A percentile compares a stretch with the other conserved stretches of the same genome.
Conservation (phyloP, 345 rosid species). For the Odontarrhena argentea region DNA sequence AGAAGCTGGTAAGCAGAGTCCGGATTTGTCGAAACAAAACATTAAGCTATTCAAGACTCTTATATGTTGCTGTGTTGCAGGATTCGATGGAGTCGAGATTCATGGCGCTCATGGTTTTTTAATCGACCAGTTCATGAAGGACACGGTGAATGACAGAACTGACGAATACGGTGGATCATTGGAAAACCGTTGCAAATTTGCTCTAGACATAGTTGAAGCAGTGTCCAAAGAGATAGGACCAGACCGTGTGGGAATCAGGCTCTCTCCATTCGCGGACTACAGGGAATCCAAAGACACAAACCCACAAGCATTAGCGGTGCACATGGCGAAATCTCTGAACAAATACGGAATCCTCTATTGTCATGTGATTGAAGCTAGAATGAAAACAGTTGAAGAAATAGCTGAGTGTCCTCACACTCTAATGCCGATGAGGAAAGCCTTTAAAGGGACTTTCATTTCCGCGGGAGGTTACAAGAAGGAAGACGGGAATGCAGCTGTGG, state of each 20-base stretch:
- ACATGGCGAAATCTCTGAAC: slow-evolving; percentile 2
- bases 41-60: too few species aligned
- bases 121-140: slow-evolving; percentile 69
- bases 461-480: slow-evolving; percentile 55
- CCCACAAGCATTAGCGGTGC: slow-evolving; percentile 50
- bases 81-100: slow-evolving; percentile 71
- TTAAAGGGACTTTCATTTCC: slow-evolving; percentile 41
- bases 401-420: slow-evolving; percentile 39
- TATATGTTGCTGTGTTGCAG: slow-evolving; percentile 37
- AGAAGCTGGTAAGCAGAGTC: too few species aligned
- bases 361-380: too few species aligned
- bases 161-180: slow-evolving; percentile 66
- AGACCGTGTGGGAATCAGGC: slow-evolving; percentile 54
- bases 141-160: slow-evolving; percentile 59
- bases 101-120: slow-evolving; percentile 76
- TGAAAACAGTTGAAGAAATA: too few species aligned
- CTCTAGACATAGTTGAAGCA: slow-evolving; percentile 52
- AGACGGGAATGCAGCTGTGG: slow-evolving; percentile 56
- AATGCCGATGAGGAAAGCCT: slow-evolving; percentile 45
- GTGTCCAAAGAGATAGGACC: slow-evolving; percentile 48
- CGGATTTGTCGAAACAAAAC: too few species aligned
- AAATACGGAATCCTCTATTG: too few species aligned
- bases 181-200: slow-evolving; percentile 59
- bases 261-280: slow-evolving; percentile 64
- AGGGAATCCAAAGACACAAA: slow-evolving; percentile 60